Percentiles rank a stretch among this genome's conserved stretches.
phyloP scores from a whole-genome alignment of 371 early-diverging fungal genomes.

The Mucor saturninus region DNA sequence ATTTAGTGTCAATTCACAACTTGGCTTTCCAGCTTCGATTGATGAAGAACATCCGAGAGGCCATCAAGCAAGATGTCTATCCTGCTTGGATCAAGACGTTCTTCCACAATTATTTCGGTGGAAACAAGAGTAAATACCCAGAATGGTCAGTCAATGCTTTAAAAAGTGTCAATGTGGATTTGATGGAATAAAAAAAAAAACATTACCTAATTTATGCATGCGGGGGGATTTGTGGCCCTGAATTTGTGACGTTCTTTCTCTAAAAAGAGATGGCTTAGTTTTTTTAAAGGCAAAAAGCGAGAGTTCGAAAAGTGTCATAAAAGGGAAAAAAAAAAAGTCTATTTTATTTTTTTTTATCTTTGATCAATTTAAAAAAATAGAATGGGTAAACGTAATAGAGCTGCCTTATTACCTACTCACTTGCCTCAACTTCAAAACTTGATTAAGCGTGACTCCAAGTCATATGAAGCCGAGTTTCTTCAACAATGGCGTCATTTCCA shows the following conservation, averaged over 20 bases:
- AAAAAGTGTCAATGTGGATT: slow-evolving; percentile 76
- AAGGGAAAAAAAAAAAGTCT: background rate
- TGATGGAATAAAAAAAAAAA: slow-evolving; percentile 29
- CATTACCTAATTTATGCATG: too few species aligned
- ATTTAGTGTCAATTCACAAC: slow-evolving; percentile 90
- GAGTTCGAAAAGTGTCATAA: background rate
- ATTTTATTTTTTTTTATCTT: slow-evolving; percentile 11
- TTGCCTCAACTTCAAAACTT: slow-evolving; percentile 97
- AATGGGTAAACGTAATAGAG: slow-evolving; percentile 74
- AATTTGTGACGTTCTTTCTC: background rate
- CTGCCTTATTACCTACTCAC: slow-evolving; percentile 79
- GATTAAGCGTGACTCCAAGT: slow-evolving; percentile 90
- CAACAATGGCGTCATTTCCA: slow-evolving; percentile 94
- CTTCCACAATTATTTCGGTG: slow-evolving; percentile 70
- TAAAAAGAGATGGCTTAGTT: slow-evolving; percentile 3
- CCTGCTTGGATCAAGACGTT: slow-evolving; percentile 83
- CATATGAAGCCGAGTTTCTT: slow-evolving; percentile 92
- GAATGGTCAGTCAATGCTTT: slow-evolving; percentile 87
- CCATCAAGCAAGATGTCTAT: slow-evolving; percentile 78
- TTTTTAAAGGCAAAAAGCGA: background rate
- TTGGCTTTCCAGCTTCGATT: slow-evolving; percentile 89
- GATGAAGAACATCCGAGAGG: slow-evolving; percentile 81
- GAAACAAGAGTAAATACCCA: slow-evolving; percentile 71
- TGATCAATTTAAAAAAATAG: background rate
- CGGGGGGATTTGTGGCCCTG: too few species aligned